Conservation (phyloP, 768 basidiomycete genomes). For the Pleurotus tuber-regium region DNA sequence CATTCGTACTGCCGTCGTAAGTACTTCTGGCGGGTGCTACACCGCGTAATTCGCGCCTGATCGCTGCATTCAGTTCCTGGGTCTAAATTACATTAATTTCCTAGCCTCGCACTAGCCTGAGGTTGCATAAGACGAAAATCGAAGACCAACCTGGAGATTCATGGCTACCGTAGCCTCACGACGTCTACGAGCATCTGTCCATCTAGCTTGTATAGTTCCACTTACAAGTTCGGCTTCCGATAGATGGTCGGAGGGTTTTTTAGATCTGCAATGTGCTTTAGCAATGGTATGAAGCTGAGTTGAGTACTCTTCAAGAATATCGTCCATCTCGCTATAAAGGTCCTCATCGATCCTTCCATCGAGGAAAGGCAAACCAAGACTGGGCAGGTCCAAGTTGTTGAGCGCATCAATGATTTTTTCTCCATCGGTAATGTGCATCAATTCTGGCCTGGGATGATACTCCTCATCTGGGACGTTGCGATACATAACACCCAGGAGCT, state of each 20-base stretch:
- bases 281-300: conserved; percentile 31
- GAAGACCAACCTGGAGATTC: conserved; percentile 42
- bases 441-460: conserved; percentile 23
- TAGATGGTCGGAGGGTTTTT: conserved; percentile 30
- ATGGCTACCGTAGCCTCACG: conserved; percentile 38
- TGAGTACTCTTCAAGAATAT: conserved; percentile 33
- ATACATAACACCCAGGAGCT: conserved; percentile 42
- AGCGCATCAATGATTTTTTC: conserved; percentile 24
- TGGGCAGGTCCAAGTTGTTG: conserved; percentile 19
- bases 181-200: conserved; percentile 39
- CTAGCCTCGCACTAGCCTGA: too few relatives aligned
- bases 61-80: conserved; percentile 32
- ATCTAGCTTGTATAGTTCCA: conserved; percentile 43
- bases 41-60: conserved; percentile 29
- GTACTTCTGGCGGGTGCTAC: conserved; percentile 13
- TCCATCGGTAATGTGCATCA: conserved; percentile 13
- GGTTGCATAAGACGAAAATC: too few relatives aligned
- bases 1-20: conserved; percentile 10
- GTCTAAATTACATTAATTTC: conserved; percentile 27
- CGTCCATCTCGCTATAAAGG: conserved; percentile 34
- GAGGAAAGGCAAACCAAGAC: conserved; percentile 30
- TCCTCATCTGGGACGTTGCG: conserved; percentile 38
- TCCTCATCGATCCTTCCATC: conserved; percentile 18
- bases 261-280: conserved; percentile 32
- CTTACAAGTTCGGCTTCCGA: conserved; percentile 43